phyloP scores from a whole-genome alignment of 2,329 filamentous ascomycete genomes.

The Meredithiella fracta region DNA sequence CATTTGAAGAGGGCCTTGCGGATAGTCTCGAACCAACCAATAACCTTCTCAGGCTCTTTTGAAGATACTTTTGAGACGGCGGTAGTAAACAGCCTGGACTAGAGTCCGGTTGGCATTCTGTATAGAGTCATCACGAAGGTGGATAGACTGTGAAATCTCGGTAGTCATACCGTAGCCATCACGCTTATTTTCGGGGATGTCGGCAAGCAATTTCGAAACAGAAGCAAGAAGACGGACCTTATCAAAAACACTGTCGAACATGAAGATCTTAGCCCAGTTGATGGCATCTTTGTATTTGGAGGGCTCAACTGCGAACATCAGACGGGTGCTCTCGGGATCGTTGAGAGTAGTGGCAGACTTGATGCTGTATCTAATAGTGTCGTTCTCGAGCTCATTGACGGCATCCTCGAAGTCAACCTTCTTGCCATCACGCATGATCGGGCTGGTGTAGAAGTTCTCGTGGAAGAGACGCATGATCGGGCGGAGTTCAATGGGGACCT shows the following conservation, averaged over 20 bases:
- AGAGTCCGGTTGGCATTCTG: slow-evolving; percentile 64
- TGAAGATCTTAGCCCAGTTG: slow-evolving; percentile 67
- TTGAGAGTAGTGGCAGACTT: slow-evolving; percentile 51
- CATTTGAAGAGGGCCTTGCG: slow-evolving; percentile 63
- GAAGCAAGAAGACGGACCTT: slow-evolving; percentile 44
- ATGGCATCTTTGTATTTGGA: slow-evolving; percentile 75
- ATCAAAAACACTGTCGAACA: slow-evolving; percentile 83
- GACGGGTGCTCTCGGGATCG: slow-evolving; percentile 64
- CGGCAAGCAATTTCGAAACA: slow-evolving; percentile 68
- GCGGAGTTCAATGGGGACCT: slow-evolving; percentile 64
- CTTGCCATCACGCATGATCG: slow-evolving; percentile 60
- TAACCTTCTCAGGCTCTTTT: slow-evolving; percentile 57
- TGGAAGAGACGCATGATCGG: slow-evolving; percentile 72
- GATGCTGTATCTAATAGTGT: slow-evolving; percentile 73
- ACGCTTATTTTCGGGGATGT: slow-evolving; percentile 83
- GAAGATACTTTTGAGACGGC: slow-evolving; percentile 68
- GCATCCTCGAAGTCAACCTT: slow-evolving; percentile 79
- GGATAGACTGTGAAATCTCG: slow-evolving; percentile 59
- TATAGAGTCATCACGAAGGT: slow-evolving; percentile 61
- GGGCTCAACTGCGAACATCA: slow-evolving; percentile 73
- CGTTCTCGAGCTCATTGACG: slow-evolving; percentile 75
- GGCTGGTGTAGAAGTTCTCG: slow-evolving; percentile 89
- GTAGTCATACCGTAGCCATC: slow-evolving; percentile 54
- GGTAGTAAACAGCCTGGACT: slow-evolving; percentile 75
- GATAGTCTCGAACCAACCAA: slow-evolving; percentile 62